Evolutionary conservation across 2,329 filamentous ascomycete species (phyloP).

Genomic region (Xylariaceae sp.): DNA sequence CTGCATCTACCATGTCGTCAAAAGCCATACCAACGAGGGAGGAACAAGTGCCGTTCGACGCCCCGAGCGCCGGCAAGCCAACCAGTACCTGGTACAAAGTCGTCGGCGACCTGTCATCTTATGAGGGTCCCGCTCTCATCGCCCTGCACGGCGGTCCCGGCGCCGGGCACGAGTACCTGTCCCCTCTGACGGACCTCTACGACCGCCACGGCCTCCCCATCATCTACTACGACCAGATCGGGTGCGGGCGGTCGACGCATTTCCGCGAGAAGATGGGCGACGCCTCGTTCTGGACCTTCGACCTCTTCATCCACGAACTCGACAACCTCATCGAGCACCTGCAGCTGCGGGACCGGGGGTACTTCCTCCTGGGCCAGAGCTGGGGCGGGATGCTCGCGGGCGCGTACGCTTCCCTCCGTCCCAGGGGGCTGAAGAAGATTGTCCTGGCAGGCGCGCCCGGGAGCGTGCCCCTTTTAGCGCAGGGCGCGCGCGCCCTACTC

Average conservation of each 20-base stretch:
- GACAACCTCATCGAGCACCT: conserved; percentile 1
- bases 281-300: conserved; percentile 1
- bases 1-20: no score
- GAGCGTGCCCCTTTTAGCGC: background rate
- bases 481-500: background rate
- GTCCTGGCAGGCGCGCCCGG: background rate
- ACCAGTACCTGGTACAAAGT: conserved; percentile 3
- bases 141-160: conserved; percentile 13
- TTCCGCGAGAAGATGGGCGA: background rate
- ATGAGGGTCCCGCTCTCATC: background rate
- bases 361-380: background rate
- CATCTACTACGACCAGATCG: conserved; percentile 8
- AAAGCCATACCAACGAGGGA: no score
- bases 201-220: conserved; percentile 35
- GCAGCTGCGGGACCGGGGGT: background rate
- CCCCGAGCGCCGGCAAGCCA: background rate
- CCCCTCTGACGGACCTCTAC: conserved; percentile 52
- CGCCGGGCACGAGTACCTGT: conserved; percentile 54
- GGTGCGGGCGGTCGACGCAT: conserved; percentile 1
- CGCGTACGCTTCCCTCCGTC: background rate
- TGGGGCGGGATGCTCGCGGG: background rate
- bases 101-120: background rate
- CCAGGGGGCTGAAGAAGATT: background rate
- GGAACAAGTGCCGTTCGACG: background rate
- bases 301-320: conserved; percentile 1